Conservation (phyloP, 2,329 filamentous ascomycete genomes). For the Phaeomoniella chlamydospora region DNA sequence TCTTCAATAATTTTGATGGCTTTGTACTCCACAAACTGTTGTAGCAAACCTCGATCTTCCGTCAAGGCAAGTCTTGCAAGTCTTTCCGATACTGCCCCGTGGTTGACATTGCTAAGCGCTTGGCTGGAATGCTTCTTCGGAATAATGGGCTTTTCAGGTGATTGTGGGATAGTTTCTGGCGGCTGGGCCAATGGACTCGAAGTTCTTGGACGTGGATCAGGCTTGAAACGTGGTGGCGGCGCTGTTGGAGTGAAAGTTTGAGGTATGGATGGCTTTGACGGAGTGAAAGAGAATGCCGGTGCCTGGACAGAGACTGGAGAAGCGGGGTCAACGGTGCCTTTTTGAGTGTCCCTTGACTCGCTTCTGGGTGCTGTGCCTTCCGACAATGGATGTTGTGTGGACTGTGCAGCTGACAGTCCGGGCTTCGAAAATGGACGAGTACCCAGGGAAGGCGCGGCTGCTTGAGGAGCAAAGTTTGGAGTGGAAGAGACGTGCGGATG, state of each 20-base stretch:
- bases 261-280: slow-evolving; percentile 1
- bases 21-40: slow-evolving; percentile 8
- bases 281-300: not conserved
- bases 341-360: no score
- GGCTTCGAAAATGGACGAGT: no score
- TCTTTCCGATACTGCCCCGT: not conserved
- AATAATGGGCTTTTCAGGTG: not conserved
- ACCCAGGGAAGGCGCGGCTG: no score
- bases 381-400: no score
- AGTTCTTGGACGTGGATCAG: not conserved
- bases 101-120: not conserved
- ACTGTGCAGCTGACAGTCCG: no score
- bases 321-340: no score
- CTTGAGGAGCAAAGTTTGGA: no score
- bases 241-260: slow-evolving; percentile 2
- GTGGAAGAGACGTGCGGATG: no score
- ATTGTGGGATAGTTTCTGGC: not conserved
- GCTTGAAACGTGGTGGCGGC: not conserved
- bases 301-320: no score
- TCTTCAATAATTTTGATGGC: not conserved
- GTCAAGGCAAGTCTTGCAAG: slow-evolving; percentile 7
- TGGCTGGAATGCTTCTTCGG: not conserved
- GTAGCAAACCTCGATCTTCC: slow-evolving; percentile 7
- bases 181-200: slow-evolving; percentile 1
- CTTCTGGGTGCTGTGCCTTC: no score